phyloP scores from a whole-genome alignment of 805 yeast species.

The Limtongia smithiae region DNA sequence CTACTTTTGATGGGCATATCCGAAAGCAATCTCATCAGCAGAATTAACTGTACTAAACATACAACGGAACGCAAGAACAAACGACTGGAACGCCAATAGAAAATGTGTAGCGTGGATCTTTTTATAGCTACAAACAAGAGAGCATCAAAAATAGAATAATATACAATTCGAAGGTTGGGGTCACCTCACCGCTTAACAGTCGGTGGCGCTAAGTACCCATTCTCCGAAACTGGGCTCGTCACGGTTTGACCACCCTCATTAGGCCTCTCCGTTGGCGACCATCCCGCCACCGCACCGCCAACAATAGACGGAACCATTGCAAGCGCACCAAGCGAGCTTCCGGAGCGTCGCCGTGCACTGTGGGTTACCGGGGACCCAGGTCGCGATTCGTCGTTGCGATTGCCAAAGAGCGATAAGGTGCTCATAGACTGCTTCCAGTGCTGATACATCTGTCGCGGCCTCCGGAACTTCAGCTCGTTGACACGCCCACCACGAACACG shows the following conservation, averaged over 20 bases:
- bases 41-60: too few species aligned
- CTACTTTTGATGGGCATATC: too few species aligned
- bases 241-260: background rate
- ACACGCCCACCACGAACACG: conserved; percentile 43
- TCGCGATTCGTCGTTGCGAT: background rate
- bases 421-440: conserved; percentile 29
- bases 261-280: conserved; percentile 37
- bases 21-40: too few species aligned
- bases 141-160: too few species aligned
- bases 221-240: too few species aligned
- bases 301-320: conserved; percentile 55
- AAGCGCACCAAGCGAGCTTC: conserved; percentile 42
- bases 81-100: too few species aligned
- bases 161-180: too few species aligned
- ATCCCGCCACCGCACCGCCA: conserved; percentile 58
- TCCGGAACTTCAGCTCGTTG: conserved; percentile 31
- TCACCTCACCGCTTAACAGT: too few species aligned
- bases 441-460: conserved; percentile 29
- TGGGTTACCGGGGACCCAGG: background rate
- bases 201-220: conserved; percentile 13
- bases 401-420: conserved; percentile 10
- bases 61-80: too few species aligned
- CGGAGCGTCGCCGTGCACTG: conserved; percentile 18
- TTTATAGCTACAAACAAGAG: too few species aligned
- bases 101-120: too few species aligned